Evolutionary conservation across 805 yeast species (phyloP), one percentile per base, ranked within the genome.

Genomic region (Kazachstania viticola): DNA sequence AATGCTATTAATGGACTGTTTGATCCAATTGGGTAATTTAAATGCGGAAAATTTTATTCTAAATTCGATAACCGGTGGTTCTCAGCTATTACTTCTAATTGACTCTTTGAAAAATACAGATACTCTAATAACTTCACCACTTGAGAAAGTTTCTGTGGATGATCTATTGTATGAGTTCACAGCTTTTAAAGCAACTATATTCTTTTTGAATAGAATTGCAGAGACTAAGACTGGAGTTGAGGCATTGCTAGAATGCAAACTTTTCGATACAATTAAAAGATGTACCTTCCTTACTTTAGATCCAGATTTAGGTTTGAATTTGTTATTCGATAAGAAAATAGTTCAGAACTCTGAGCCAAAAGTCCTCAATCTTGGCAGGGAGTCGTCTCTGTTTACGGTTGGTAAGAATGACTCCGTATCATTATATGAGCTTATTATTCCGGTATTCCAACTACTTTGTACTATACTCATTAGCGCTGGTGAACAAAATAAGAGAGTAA

Each of bases 171-270:
- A 79, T 51, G 95, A 84, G 45, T 54, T 82, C 17, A 79, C 91
- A 0, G 77, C 82, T 1, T 79, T 79, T 59, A 80, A 79, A 44
- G 67, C 88, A 0, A 71, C 79, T 0, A 51, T 83, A 26, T 74
- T 75, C 36, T 67, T 87, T 30, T 59, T 88, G 38, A 65, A 76
- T 1, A 69, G 91, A 41, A 67, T 88, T 9, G 83, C 93, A 0
- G 83, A 79, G 47, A 71, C 80, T 0, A 72, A 81, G 39, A 48
- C 52, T 7, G 97, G 98, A 3, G 85, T 96, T 0, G 71, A 72
- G 30, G 78, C 75, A 34, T 60, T 88, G 32, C 56, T 85, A 16
- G 84, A 83, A 44, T 70, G 79, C 42, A 88, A 79, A 30, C 52
- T 88, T 6, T 76, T 85, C 51, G 67, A 73, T 13, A 61, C 72